Evolutionary conservation across 352 stramenopile species (phyloP).

Genomic region (Phytophthora macrochlamydospora): DNA sequence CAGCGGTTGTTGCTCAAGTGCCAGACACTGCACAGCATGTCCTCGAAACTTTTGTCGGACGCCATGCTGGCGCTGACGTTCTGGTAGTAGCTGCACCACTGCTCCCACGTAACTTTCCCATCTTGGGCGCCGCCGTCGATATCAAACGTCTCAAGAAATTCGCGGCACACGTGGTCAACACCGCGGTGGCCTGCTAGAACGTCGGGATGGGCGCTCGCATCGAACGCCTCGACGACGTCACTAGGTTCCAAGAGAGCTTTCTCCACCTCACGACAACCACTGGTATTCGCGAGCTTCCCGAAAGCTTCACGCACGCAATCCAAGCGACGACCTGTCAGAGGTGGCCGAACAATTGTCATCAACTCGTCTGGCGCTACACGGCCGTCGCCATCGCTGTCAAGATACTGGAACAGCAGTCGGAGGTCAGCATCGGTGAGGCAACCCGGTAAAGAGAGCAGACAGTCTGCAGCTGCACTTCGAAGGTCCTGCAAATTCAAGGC

Average conservation of each 20-base stretch:
- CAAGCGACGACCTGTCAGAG: conserved; percentile 71
- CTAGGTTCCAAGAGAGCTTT: conserved; percentile 78
- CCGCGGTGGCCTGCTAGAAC: conserved; percentile 76
- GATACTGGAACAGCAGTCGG: conserved; percentile 79
- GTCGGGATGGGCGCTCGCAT: conserved; percentile 85
- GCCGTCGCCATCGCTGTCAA: conserved; percentile 83
- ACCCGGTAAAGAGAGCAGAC: conserved; percentile 45
- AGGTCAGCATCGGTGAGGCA: conserved; percentile 57
- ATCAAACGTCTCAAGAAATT: conserved; percentile 90
- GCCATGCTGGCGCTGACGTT: conserved; percentile 91
- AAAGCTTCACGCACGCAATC: conserved; percentile 85
- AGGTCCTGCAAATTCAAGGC: conserved; percentile 82
- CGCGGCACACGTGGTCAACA: conserved; percentile 65
- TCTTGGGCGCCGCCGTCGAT: conserved; percentile 65
- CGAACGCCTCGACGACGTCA: conserved; percentile 83
- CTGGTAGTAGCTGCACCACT: conserved; percentile 89
- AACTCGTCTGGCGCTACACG: conserved; percentile 89
- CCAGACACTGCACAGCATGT: conserved; percentile 91
- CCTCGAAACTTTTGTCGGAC: conserved; percentile 91
- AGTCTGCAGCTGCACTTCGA: conserved; percentile 61
- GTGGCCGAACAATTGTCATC: conserved; percentile 75
- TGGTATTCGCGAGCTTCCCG: conserved; percentile 76
- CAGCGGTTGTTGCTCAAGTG: conserved; percentile 37
- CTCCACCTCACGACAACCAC: conserved; percentile 19
- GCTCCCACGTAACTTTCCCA: conserved; percentile 68